Percentiles rank a stretch among this genome's conserved stretches.
These are phyloP conservation scores for Trichoderma brevicompactum DNA, from an alignment of 2,329 filamentous ascomycete genomes.

Conservation along the genomic window DNA sequence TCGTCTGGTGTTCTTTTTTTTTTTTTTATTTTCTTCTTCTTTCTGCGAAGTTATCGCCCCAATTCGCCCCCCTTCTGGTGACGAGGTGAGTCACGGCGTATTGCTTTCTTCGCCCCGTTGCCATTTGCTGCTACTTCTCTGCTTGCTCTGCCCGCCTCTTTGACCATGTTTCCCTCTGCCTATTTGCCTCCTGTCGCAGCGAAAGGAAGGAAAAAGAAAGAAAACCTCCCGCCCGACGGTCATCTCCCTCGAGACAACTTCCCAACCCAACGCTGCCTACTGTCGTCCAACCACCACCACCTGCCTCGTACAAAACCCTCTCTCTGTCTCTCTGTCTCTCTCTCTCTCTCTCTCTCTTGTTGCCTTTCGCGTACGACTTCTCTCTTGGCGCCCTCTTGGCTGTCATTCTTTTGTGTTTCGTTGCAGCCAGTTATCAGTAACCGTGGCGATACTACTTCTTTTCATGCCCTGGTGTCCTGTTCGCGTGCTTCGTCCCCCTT, in stretches of 20 bases:
- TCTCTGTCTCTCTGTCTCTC: too few species aligned
- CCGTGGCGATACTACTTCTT: constrained; percentile 12
- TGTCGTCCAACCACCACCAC: constrained; percentile 20
- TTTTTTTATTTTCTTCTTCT: constrained; percentile 2
- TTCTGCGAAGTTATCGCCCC: not conserved
- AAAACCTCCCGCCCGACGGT: not conserved
- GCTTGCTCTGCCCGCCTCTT: constrained; percentile 11
- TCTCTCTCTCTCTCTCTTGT: not conserved
- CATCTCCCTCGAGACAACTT: not conserved
- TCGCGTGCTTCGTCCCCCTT: constrained; percentile 17
- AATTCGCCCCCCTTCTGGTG: not conserved
- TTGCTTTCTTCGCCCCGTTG: constrained; percentile 19
- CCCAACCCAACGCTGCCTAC: constrained; percentile 16
- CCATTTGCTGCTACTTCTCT: constrained; percentile 1
- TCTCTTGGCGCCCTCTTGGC: constrained; percentile 21
- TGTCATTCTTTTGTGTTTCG: constrained; percentile 25
- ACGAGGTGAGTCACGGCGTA: constrained; percentile 27
- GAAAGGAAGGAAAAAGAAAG: not conserved
- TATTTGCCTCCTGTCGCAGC: not conserved
- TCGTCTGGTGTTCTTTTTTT: constrained; percentile 6
- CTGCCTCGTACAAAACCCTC: constrained; percentile 25
- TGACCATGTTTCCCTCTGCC: constrained; percentile 15
- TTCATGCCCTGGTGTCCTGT: constrained; percentile 20
- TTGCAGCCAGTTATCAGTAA: constrained; percentile 28
- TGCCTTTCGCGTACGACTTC: constrained; percentile 28